These are phyloP conservation scores for Geotrichum phurueaensis DNA, from an alignment of 1,139 yeast genomes.

Conservation along the genomic window DNA sequence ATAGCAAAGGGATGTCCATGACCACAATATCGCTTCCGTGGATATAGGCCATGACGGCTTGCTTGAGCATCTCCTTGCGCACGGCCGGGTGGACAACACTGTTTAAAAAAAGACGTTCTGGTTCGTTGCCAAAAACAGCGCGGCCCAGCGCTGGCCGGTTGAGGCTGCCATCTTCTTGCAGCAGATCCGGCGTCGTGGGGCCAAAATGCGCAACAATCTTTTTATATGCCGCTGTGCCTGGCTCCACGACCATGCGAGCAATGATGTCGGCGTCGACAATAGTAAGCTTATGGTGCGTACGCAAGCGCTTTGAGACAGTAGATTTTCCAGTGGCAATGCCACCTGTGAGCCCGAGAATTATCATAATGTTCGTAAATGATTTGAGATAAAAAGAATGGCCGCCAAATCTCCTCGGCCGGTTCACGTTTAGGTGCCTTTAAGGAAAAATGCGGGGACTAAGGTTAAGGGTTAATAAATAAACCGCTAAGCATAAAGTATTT, in stretches of 20 bases:
- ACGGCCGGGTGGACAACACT: conserved; percentile 87
- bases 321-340: conserved; percentile 96
- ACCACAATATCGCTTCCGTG: conserved; percentile 51
- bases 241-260: conserved; percentile 79
- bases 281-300: conserved; percentile 47
- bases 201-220: conserved; percentile 58
- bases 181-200: conserved; percentile 49
- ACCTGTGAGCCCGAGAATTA: conserved; percentile 89
- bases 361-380: conserved; percentile 45
- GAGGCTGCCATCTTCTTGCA: conserved; percentile 45
- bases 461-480: neutral
- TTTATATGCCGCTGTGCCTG: conserved; percentile 66
- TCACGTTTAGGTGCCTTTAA: neutral
- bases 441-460: neutral
- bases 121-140: conserved; percentile 68
- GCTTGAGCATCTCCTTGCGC: conserved; percentile 56
- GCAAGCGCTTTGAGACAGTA: conserved; percentile 65
- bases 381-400: neutral
- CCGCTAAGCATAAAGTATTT: neutral
- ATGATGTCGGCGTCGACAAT: conserved; percentile 86
- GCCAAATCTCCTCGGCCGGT: neutral
- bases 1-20: conserved; percentile 83
- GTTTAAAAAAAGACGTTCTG: conserved; percentile 51
- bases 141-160: conserved; percentile 66
- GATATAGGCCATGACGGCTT: conserved; percentile 54